Evolutionary conservation across 208 protist species (phyloP), one percentile per base, ranked within the genome.

Genomic region (Acanthamoeba triangularis): DNA sequence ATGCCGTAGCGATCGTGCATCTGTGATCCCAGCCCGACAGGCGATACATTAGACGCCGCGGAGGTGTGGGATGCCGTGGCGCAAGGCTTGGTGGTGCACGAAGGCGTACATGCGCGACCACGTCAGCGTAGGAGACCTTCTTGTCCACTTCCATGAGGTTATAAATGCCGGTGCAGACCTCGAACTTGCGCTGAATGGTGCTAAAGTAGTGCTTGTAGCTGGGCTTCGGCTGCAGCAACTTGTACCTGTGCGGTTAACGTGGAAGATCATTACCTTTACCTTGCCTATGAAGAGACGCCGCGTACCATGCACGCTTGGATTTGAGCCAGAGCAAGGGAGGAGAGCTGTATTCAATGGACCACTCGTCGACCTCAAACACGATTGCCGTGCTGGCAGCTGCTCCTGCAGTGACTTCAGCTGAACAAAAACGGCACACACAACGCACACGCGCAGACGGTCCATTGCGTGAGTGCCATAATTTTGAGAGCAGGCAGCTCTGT

Each of bases 311-410:
- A 16, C 33, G 25, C 25, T 35, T 65, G 84, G 84, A 90, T 20
- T 47, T 25, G 7, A 90, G 84, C 84, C 84, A 90, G 28, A 90
- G 84, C 49, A 90, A 28, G 11, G 84, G 84, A 52, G 84, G 84
- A 67, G 49, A 59, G 84, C 54, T 33, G 20, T 90, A 90, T 47
- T 90, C 84, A 30, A 90, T 90, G 28, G 84, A 90, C 84, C 84
- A 90, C 49, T 90, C 84, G 4, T 59, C 84, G 8, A 65, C 84
- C 18, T 65, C 84, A 41, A 90, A 90, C 18, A 20, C 16, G 33
- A 90, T 90, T 8, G 84, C 28, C n/a, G n/a, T n/a, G 35, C 28
- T 52, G 33, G 84, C 30, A 18, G 84, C 84, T 33, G 49, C 82
- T 65, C 82, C 82, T 28, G 47, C n/a, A 28, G 10, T 7, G n/a